Evolutionary conservation across 2,329 filamentous ascomycete genomes (phyloP), one percentile per base, ranked within the genome.

Genomic region (Penicillium sp.): DNA sequence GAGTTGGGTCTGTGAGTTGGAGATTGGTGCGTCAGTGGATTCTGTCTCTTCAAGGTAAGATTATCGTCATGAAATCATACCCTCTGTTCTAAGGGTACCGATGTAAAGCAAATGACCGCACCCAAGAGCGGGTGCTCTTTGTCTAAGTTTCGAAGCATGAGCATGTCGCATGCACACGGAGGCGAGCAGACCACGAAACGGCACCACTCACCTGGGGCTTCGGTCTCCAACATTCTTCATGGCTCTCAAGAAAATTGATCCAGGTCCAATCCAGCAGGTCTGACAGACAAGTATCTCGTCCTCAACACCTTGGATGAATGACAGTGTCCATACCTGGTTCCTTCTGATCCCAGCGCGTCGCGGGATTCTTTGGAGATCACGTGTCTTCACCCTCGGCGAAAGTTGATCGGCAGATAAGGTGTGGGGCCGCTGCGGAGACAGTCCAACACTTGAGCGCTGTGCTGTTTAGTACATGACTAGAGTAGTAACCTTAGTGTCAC

Each of bases 51-150:
- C 45, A 47, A 18, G 18, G 18, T 12, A 27, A 43, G 24, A 29
- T 43, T 36, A 3, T 25, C 18, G 4, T 34, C 4, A 35, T 25
- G 4, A 9, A 11, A 7, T 37, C 78, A 60, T 75, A 91, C 89
- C 68, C 88, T 81, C 63, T 85, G 78, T 62, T 95, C 88, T 48
- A 86, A 81, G 46, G 84, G 77, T 56, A 95, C 85, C 59, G 86
- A 90, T 43, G 90, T 95, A 72, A 88, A 95, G 76, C 90, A 95
- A 58, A 95, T 77, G 52, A 93, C 80, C 45, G 88, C 79, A 58
- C 86, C 85, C 54, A 75, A 75, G 57, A 90, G 79, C 45, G 86
- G 85, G 54, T 76, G 75, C 42, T 83, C 76, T 50, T 78, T 73
- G 68, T 84, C 81, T 69, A 45, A 18, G 45, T 28, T 38, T 25